These are phyloP conservation scores for Ciborinia camelliae DNA, from an alignment of 2,329 filamentous ascomycete genomes.

Conservation along the genomic window DNA sequence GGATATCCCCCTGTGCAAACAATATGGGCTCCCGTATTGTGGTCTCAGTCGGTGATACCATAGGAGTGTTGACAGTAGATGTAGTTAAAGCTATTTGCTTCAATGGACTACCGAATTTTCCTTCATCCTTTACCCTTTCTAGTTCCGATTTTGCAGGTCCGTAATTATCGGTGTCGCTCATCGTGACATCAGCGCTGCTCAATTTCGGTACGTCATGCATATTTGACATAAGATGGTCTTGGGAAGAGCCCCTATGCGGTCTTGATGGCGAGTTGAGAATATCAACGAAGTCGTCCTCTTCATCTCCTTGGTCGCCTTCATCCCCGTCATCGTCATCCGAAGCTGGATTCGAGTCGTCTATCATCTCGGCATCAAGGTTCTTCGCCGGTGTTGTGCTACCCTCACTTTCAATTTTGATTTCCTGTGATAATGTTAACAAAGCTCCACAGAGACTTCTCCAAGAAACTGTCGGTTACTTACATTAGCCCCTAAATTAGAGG, in stretches of 20 bases:
- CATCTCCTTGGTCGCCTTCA: slow-evolving; percentile 41
- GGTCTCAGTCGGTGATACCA: slow-evolving; percentile 22
- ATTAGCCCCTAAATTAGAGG: slow-evolving; percentile 23
- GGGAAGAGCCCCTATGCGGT: slow-evolving; percentile 24
- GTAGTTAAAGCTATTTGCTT: slow-evolving; percentile 33
- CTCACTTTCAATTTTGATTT: slow-evolving; percentile 31
- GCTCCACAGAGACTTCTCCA: background rate
- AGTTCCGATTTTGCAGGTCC: slow-evolving; percentile 21
- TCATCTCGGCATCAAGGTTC: slow-evolving; percentile 37
- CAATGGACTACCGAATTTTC: slow-evolving; percentile 33
- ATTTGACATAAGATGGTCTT: slow-evolving; percentile 19
- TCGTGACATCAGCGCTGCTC: slow-evolving; percentile 20
- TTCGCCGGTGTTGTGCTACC: slow-evolving; percentile 19
- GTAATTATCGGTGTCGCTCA: slow-evolving; percentile 23
- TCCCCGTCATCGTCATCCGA: slow-evolving; percentile 36
- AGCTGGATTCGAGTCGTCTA: slow-evolving; percentile 32
- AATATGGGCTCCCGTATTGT: background rate
- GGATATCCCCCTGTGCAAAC: background rate
- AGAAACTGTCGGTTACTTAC: slow-evolving; percentile 25
- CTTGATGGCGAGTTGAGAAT: slow-evolving; percentile 36
- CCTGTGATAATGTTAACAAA: slow-evolving; percentile 24
- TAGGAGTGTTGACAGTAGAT: slow-evolving; percentile 33
- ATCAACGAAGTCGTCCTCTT: slow-evolving; percentile 45
- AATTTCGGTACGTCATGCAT: slow-evolving; percentile 21
- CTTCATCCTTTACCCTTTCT: slow-evolving; percentile 25